phyloP scores from a whole-genome alignment of 805 yeast species.

The Tetrapisispora taiwanensis region DNA sequence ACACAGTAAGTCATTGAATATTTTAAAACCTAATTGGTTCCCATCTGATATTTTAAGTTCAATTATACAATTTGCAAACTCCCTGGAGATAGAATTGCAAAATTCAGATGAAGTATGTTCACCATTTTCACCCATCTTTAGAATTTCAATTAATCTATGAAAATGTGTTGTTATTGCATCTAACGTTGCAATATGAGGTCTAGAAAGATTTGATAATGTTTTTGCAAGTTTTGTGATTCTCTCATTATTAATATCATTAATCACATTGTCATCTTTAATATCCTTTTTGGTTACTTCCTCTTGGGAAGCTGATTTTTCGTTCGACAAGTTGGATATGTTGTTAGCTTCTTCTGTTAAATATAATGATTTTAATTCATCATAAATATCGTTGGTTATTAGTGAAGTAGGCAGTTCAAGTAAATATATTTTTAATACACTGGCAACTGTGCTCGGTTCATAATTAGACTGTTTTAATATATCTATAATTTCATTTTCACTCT shows the following conservation, averaged over 20 bases:
- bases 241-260: constrained; percentile 10
- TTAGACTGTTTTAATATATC: constrained; percentile 23
- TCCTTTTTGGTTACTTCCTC: too few relatives aligned
- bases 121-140: constrained; percentile 35
- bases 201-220: constrained; percentile 55
- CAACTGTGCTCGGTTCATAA: constrained; percentile 46
- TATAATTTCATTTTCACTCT: constrained; percentile 29
- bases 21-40: constrained; percentile 48
- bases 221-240: constrained; percentile 58
- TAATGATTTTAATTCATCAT: constrained; percentile 58
- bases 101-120: constrained; percentile 32
- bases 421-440: constrained; percentile 62
- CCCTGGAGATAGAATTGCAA: constrained; percentile 45
- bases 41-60: constrained; percentile 39
- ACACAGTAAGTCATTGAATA: constrained; percentile 52
- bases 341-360: constrained; percentile 46
- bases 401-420: constrained; percentile 74
- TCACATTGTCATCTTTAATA: too few relatives aligned
- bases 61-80: constrained; percentile 50
- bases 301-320: too few relatives aligned
- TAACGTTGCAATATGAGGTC: constrained; percentile 65
- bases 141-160: constrained; percentile 46
- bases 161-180: constrained; percentile 75
- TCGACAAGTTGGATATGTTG: too few relatives aligned
- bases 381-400: constrained; percentile 50